Evolutionary conservation across 805 yeast genomes (phyloP), one percentile per base, ranked within the genome.

Genomic region (Lipomyces yamanashiensis): DNA sequence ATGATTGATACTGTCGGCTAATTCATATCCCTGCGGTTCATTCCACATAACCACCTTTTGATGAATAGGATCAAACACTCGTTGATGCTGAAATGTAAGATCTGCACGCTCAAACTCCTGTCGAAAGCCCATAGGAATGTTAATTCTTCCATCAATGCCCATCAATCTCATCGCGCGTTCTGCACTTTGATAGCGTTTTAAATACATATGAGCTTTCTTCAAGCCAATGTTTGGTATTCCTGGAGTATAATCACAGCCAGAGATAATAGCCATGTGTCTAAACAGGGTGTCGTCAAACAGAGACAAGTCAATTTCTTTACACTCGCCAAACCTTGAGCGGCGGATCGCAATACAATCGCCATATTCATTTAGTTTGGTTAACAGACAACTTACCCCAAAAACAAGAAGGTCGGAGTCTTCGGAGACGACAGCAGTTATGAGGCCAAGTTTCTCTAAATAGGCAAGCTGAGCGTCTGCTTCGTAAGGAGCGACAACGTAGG

Each of bases 381-480:
- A 81, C 28, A 95, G 79, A 47, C 79, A 78, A 41, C 80, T 76
- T 58, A 96, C 90, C 0, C 99, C 99, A 79, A 93, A 95, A 0
- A 95, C 82, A 23, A 95, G 78, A 68, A 95, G 79, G 77, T 95
- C 99, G 0, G 98, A 92, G 74, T 95, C 99, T 73, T 95, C 99
- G 48, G 96, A 87, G 8, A 95, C 80, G 5, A 95, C 89, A 0
- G 93, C 98, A 66, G 91, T 88, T 6, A 91, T 93, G 0, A 85
- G 58, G 0, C 93, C 93, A 0, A 76, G 67, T 63, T 85, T 84
- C 73, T 93, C 98, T 49, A 95, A 80, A 71, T 87, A 91, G 9
- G 92, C 98, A 88, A 95, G 85, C 75, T 95, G 99, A 0, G 99
- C 88, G 74, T 95, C 99, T 0, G 99, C 99, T 77, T 95, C 99